Conservation (phyloP, 768 basidiomycete genomes). For the Leccinellum albellum region DNA sequence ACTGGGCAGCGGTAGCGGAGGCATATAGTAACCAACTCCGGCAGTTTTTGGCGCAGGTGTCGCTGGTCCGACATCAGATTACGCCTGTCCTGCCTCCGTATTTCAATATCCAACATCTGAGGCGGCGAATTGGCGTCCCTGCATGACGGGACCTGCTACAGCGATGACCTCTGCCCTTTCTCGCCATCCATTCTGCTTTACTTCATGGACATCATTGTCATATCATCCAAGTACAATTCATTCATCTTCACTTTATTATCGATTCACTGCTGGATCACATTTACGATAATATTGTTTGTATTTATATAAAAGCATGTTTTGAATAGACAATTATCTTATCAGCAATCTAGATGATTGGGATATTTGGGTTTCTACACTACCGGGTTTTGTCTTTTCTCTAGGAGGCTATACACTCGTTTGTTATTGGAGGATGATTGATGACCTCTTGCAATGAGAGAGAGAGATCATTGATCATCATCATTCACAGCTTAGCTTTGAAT, state of each 20-base stretch:
- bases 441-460: not conserved
- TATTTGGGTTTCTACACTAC: not conserved
- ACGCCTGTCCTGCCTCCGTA: conserved; percentile 30
- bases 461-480: not conserved
- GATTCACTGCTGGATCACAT: not conserved
- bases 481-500: conserved; percentile 24
- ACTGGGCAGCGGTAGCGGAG: conserved; percentile 30
- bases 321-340: conserved; percentile 5
- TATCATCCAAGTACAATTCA: not conserved
- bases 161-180: not conserved
- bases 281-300: not conserved
- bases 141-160: conserved; percentile 9
- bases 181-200: not conserved
- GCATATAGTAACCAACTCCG: conserved; percentile 28
- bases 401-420: not conserved
- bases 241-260: not conserved
- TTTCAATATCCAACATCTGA: conserved; percentile 31
- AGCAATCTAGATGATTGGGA: conserved; percentile 11
- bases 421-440: not conserved
- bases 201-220: not conserved
- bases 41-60: conserved; percentile 31
- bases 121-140: conserved; percentile 25
- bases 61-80: conserved; percentile 29
- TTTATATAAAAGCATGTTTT: not conserved
- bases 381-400: not conserved